These are phyloP conservation scores for Backusella tuberculispora DNA, from an alignment of 192 early-diverging fungal genomes.

Conservation along the genomic window DNA sequence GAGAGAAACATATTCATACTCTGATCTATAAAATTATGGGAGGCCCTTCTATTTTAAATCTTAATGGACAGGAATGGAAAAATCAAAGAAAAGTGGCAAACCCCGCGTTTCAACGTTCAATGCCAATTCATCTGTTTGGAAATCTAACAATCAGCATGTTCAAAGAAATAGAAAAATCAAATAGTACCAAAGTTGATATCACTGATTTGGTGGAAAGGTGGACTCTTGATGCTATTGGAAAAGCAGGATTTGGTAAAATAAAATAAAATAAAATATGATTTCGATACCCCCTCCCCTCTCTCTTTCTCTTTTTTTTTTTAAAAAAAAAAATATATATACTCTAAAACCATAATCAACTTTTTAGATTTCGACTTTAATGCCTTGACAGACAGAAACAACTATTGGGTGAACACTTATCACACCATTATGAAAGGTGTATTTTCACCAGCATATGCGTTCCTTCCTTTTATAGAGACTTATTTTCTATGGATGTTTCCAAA, in stretches of 20 bases:
- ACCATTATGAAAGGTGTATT: background rate
- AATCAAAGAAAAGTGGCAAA: constrained; percentile 20
- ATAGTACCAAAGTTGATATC: background rate
- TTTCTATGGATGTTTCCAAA: constrained; percentile 26
- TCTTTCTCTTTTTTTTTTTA: too few relatives aligned
- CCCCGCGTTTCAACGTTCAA: constrained; percentile 36
- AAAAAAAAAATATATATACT: too few relatives aligned
- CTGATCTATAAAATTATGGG: background rate
- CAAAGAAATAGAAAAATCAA: background rate
- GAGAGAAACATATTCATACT: background rate
- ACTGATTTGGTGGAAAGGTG: background rate
- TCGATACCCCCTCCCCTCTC: too few relatives aligned
- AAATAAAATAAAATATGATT: background rate
- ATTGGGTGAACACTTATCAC: constrained; percentile 16
- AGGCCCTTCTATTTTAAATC: background rate
- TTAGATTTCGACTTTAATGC: constrained; percentile 25
- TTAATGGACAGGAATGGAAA: constrained; percentile 8
- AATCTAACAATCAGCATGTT: constrained; percentile 15
- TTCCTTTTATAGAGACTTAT: background rate
- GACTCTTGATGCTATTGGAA: constrained; percentile 35
- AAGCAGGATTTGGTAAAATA: constrained; percentile 31
- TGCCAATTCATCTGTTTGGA: constrained; percentile 32
- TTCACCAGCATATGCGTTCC: background rate
- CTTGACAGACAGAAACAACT: background rate
- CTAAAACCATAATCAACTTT: too few relatives aligned